Evolutionary conservation across 371 early-diverging fungal species (phyloP).

Genomic region (Furculomyces boomerangus): DNA sequence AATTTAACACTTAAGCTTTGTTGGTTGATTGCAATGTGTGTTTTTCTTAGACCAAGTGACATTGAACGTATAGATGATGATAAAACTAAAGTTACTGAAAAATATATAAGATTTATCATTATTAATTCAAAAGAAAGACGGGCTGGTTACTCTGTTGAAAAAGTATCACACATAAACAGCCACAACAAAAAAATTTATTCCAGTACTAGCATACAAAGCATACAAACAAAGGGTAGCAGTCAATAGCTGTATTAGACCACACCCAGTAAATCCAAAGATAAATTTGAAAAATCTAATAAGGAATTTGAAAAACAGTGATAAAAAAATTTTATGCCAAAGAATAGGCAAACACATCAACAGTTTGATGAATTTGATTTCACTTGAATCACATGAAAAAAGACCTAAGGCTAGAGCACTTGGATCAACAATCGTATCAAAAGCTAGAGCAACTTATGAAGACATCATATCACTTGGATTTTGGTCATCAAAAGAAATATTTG

Average conservation of each 20-base stretch:
- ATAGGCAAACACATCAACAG: background rate
- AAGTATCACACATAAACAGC: background rate
- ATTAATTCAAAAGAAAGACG: conserved; percentile 6
- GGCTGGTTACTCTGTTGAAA: conserved; percentile 2
- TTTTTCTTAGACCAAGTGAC: conserved; percentile 16
- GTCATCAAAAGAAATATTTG: conserved; percentile 6
- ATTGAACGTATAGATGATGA: conserved; percentile 7
- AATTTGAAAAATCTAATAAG: background rate
- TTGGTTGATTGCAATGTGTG: conserved; percentile 6
- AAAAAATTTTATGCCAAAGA: background rate
- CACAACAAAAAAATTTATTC: conserved; percentile 1
- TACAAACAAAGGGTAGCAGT: conserved; percentile 5
- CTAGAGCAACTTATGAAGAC: conserved; percentile 11
- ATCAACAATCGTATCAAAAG: conserved; percentile 6
- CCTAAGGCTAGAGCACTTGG: conserved; percentile 12
- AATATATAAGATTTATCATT: conserved; percentile 1
- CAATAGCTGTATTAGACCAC: background rate
- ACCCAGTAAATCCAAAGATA: background rate
- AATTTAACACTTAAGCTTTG: background rate
- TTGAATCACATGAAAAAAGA: background rate
- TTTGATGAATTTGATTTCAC: background rate
- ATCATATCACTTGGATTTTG: conserved; percentile 11
- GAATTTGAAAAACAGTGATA: background rate
- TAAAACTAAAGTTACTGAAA: background rate
- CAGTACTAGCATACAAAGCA: conserved; percentile 1